phyloP scores from a whole-genome alignment of 2,329 filamentous ascomycete genomes.

The Phyllosticta ampelicida region DNA sequence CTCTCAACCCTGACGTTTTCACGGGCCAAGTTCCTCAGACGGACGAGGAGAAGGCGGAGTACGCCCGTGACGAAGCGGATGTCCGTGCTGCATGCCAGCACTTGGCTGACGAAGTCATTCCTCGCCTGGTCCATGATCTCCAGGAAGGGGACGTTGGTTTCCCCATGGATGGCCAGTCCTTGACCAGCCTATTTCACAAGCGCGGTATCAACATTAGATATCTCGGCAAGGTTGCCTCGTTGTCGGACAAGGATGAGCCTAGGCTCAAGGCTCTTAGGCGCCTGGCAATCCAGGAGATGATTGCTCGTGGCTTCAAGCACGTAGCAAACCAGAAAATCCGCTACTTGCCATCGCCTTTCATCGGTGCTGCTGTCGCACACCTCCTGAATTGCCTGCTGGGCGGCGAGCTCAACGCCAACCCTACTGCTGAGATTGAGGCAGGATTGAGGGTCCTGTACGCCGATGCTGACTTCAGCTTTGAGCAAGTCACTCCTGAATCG shows the following conservation, averaged over 20 bases:
- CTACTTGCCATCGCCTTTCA: slow-evolving; percentile 67
- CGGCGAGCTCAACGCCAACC: slow-evolving; percentile 61
- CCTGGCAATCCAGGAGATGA: slow-evolving; percentile 82
- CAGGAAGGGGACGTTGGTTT: slow-evolving; percentile 90
- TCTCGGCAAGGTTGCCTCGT: slow-evolving; percentile 69
- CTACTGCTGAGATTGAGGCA: slow-evolving; percentile 65
- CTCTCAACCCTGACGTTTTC: slow-evolving; percentile 91
- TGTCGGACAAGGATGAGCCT: slow-evolving; percentile 48
- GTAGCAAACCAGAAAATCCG: slow-evolving; percentile 68
- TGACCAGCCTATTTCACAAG: slow-evolving; percentile 84
- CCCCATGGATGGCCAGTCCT: slow-evolving; percentile 93
- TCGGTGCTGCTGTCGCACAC: slow-evolving; percentile 71
- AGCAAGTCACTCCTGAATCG: slow-evolving; percentile 62
- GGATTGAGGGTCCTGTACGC: slow-evolving; percentile 65
- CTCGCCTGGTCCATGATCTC: slow-evolving; percentile 76
- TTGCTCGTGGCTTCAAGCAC: slow-evolving; percentile 94
- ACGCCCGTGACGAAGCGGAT: slow-evolving; percentile 74
- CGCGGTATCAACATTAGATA: slow-evolving; percentile 96
- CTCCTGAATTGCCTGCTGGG: slow-evolving; percentile 91
- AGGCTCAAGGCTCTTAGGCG: slow-evolving; percentile 67
- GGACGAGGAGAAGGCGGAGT: slow-evolving; percentile 76
- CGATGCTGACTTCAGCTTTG: slow-evolving; percentile 72
- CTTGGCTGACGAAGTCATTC: slow-evolving; percentile 66
- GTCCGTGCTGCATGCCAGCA: slow-evolving; percentile 76
- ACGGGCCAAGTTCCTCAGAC: slow-evolving; percentile 86